Evolutionary conservation across 768 basidiomycete species (phyloP).

Genomic region (Auricularia sp.): DNA sequence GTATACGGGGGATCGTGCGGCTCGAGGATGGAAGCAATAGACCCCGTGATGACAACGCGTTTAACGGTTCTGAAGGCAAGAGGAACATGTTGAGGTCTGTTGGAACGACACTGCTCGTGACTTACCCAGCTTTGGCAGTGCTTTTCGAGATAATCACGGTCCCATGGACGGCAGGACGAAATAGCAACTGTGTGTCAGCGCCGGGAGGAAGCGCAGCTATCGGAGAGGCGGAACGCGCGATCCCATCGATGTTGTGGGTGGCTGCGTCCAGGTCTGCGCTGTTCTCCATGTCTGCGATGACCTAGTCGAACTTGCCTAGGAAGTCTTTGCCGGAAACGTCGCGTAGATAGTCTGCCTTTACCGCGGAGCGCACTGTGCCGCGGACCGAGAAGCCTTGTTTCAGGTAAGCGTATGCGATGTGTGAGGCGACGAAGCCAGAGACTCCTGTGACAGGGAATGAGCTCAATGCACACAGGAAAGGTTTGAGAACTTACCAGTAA

Average conservation of each 20-base stretch:
- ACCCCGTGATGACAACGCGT: conserved; percentile 24
- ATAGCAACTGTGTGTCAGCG: conserved; percentile 14
- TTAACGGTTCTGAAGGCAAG: conserved; percentile 10
- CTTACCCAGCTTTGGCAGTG: conserved; percentile 4
- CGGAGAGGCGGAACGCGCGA: neutral
- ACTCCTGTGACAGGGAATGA: neutral
- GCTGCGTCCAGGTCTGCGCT: conserved; percentile 10
- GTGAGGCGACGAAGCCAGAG: conserved; percentile 14
- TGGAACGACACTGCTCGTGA: conserved; percentile 2
- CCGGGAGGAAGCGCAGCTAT: neutral
- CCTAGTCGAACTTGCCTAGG: conserved; percentile 18
- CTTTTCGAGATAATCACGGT: conserved; percentile 22
- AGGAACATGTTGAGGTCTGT: too few species aligned
- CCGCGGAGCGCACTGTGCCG: conserved; percentile 24
- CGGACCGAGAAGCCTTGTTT: conserved; percentile 22
- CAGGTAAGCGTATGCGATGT: conserved; percentile 12
- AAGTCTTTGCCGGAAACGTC: conserved; percentile 8
- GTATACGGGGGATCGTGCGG: conserved; percentile 2
- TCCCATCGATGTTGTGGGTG: neutral
- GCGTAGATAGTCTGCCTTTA: conserved; percentile 25
- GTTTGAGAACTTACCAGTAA: too few species aligned
- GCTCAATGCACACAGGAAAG: neutral
- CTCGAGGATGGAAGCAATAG: conserved; percentile 22
- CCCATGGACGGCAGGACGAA: conserved; percentile 25
- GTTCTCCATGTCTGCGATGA: conserved; percentile 25